Evolutionary conservation across 2,329 filamentous ascomycete genomes (phyloP).

Genomic region (Capronia coronata): DNA sequence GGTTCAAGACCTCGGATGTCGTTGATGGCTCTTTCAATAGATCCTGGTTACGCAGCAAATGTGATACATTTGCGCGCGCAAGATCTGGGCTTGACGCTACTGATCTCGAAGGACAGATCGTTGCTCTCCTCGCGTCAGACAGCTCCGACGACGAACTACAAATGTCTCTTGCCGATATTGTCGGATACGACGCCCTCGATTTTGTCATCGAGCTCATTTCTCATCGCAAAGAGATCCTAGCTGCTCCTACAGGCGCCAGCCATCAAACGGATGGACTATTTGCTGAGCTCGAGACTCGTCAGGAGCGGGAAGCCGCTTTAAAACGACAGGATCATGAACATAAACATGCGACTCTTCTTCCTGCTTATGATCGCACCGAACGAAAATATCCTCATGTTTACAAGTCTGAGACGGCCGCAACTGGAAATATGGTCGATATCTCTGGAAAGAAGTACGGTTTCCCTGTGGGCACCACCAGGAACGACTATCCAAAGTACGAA

Average conservation of each 20-base stretch:
- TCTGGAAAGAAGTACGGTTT: constrained; percentile 77
- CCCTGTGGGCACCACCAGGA: constrained; percentile 65
- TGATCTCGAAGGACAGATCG: constrained; percentile 71
- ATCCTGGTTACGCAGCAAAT: constrained; percentile 67
- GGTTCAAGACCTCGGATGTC: constrained; percentile 32
- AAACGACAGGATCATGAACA: constrained; percentile 72
- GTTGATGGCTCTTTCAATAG: constrained; percentile 45
- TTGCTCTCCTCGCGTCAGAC: constrained; percentile 64
- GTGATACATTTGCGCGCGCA: constrained; percentile 56
- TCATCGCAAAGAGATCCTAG: constrained; percentile 62
- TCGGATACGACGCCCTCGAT: constrained; percentile 90
- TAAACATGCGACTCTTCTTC: constrained; percentile 66
- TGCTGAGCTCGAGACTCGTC: constrained; percentile 61
- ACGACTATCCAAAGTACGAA: constrained; percentile 73
- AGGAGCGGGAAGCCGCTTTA: constrained; percentile 72
- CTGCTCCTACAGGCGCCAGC: constrained; percentile 33
- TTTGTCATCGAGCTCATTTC: constrained; percentile 86
- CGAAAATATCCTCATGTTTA: constrained; percentile 91
- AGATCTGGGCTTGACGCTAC: constrained; percentile 61
- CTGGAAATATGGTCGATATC: constrained; percentile 76
- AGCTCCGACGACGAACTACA: constrained; percentile 80
- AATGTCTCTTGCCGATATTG: constrained; percentile 76
- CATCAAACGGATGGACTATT: constrained; percentile 42
- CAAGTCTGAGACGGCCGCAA: constrained; percentile 58
- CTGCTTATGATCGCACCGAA: constrained; percentile 63